Conservation (phyloP, 2,329 filamentous ascomycete genomes). For the Lanzia echinophila region DNA sequence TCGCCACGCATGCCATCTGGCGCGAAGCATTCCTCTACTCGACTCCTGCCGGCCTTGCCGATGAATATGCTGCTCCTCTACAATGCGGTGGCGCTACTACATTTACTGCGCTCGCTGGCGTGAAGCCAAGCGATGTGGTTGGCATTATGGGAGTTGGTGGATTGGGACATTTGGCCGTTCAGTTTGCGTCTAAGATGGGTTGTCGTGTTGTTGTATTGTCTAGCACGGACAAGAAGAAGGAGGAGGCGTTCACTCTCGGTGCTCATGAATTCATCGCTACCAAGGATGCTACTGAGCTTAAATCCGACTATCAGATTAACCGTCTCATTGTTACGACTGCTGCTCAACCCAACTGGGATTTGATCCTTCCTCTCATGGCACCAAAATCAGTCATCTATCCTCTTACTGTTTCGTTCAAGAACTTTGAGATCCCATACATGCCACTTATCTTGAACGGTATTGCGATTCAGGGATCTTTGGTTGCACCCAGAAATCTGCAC, state of each 20-base stretch:
- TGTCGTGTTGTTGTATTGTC: constrained; percentile 52
- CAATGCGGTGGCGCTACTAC: constrained; percentile 41
- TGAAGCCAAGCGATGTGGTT: constrained; percentile 26
- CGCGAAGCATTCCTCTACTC: constrained; percentile 33
- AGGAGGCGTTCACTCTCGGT: constrained; percentile 52
- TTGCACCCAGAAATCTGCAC: constrained; percentile 37
- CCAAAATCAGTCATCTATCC: constrained; percentile 53
- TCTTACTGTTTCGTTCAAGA: constrained; percentile 48
- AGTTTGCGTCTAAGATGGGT: constrained; percentile 57
- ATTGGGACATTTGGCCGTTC: constrained; percentile 54
- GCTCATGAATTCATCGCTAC: constrained; percentile 54
- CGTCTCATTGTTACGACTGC: constrained; percentile 22
- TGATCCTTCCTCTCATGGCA: constrained; percentile 12
- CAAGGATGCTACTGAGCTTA: constrained; percentile 35
- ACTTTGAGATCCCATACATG: constrained; percentile 22
- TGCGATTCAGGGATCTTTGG: constrained; percentile 13
- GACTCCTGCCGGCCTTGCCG: constrained; percentile 33
- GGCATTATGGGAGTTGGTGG: constrained; percentile 50
- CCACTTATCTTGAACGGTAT: constrained; percentile 14
- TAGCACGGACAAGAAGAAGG: constrained; percentile 52
- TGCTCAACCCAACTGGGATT: constrained; percentile 16
- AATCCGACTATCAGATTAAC: constrained; percentile 12
- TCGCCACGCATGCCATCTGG: constrained; percentile 34
- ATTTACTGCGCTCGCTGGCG: constrained; percentile 29
- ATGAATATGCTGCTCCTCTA: constrained; percentile 35